These are phyloP conservation scores for Punica granatum DNA, from an alignment of 345 rosid genomes.

Conservation along the genomic window DNA sequence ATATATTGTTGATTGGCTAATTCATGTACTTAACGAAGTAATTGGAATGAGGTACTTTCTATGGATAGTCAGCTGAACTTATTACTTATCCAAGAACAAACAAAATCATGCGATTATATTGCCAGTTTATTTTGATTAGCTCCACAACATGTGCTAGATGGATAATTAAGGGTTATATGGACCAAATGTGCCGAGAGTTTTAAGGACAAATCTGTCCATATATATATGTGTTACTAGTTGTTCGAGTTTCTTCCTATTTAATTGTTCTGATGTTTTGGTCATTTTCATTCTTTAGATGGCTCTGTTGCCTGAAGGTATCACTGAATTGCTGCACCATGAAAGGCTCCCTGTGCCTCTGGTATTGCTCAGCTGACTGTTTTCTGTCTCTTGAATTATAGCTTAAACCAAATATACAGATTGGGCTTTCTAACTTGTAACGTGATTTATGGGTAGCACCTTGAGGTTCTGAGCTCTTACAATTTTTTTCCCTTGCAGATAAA, in stretches of 20 bases:
- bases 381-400: conserved; percentile 9
- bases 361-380: neutral
- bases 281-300: conserved; percentile 60
- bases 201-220: neutral
- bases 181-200: neutral
- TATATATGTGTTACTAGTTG: too few species aligned
- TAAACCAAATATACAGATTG: neutral
- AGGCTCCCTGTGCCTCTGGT: conserved; percentile 85
- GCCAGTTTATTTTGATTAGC: neutral
- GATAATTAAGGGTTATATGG: neutral
- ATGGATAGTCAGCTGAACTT: neutral
- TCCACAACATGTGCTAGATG: neutral
- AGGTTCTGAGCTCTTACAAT: neutral
- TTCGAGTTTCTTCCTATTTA: neutral
- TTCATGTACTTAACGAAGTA: neutral
- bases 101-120: too few species aligned
- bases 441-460: neutral
- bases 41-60: neutral
- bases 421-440: neutral
- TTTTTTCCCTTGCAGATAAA: conserved; percentile 51
- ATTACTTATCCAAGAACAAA: too few species aligned
- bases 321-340: conserved; percentile 86
- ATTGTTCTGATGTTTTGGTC: neutral
- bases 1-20: conserved; percentile 4
- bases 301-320: conserved; percentile 88